Conservation (phyloP, 345 rosid genomes). For the Aquilaria malaccensis region DNA sequence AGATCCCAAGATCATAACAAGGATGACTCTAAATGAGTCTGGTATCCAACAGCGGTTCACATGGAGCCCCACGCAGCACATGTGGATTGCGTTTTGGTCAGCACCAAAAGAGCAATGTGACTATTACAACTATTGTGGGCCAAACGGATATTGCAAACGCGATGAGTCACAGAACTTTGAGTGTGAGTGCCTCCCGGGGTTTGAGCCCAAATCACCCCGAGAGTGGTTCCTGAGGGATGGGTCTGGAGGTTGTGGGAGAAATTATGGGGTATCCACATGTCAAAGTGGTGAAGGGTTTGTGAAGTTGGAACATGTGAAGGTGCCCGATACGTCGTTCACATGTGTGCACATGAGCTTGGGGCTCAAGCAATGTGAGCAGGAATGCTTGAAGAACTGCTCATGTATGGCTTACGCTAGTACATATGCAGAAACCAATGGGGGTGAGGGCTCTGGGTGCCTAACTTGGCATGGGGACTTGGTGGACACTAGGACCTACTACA, state of each 20-base stretch:
- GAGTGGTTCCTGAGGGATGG: conserved; percentile 52
- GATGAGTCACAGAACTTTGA: conserved; percentile 19
- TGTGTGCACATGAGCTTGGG: conserved; percentile 32
- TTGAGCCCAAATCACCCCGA: conserved; percentile 35
- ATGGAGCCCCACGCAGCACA: conserved; percentile 33
- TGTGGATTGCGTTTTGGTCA: conserved; percentile 39
- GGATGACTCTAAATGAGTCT: conserved; percentile 42
- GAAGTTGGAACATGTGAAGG: conserved; percentile 31
- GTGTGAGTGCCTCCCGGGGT: conserved; percentile 63
- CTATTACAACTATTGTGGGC: conserved; percentile 46
- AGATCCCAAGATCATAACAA: conserved; percentile 28
- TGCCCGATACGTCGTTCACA: conserved; percentile 42
- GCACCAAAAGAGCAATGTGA: conserved; percentile 67
- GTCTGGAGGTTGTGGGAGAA: conserved; percentile 44
- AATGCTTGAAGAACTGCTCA: conserved; percentile 43
- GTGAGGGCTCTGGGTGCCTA: conserved; percentile 49
- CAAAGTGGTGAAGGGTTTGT: conserved; percentile 45
- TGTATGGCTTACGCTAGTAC: conserved; percentile 55
- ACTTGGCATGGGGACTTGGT: conserved; percentile 40
- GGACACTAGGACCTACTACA: conserved; percentile 29
- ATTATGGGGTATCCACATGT: conserved; percentile 13
- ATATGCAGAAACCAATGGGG: conserved; percentile 27
- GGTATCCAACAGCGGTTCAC: conserved; percentile 38
- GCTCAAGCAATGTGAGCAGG: conserved; percentile 26
- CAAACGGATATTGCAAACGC: conserved; percentile 36